Evolutionary conservation across 805 yeast species (phyloP), one percentile per base, ranked within the genome.

Genomic region (Yamadazyma takamatsuzukensis): DNA sequence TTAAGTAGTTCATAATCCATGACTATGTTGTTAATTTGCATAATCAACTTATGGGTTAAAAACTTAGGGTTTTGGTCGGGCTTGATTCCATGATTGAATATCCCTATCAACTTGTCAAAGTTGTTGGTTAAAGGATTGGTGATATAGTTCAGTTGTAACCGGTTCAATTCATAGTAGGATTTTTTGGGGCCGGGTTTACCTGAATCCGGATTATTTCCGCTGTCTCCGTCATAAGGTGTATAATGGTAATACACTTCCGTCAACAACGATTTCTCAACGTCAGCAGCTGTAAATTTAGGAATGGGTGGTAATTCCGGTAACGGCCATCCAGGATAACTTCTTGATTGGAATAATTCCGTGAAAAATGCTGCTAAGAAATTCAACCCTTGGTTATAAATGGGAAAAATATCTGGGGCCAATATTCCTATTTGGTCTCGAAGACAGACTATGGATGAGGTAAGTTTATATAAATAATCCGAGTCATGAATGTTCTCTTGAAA

Each of bases 371-470:
- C 59, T 32, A 89, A 62, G 47, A 76, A 83, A 5, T 68, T 65
- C 42, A 88, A 65, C 36, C 80, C 73, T 43, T 79, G 80, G 24
- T 76, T 66, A 54, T 82, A 86, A 14, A 84, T 74, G 11, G 93
- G 89, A 51, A 83, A 70, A 29, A 87, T 54, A 48, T 80, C 93
- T 0, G 87, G 81, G 2, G 96, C 93, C 27, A 90, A 54, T 29
- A 74, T 73, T 6, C 97, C 97, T 10, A 83, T 87, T 38, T 80
- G 70, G 43, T 83, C 95, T 47, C 96, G 64, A 32, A 87, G 57
- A 18, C 88, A 85, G 3, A 88, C 95, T 13, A 83, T 71, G 1
- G 95, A 87, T 1, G 95, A 85, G 1, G 89, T 78, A 7, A 83
- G 78, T 29, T 77, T 78, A 41, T 76, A 80, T 27, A 87, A 61